Percentiles rank a stretch among this genome's conserved stretches.
Evolutionary conservation across 139 green algal genomes (phyloP).

Genomic region (Closterium sp.): DNA sequence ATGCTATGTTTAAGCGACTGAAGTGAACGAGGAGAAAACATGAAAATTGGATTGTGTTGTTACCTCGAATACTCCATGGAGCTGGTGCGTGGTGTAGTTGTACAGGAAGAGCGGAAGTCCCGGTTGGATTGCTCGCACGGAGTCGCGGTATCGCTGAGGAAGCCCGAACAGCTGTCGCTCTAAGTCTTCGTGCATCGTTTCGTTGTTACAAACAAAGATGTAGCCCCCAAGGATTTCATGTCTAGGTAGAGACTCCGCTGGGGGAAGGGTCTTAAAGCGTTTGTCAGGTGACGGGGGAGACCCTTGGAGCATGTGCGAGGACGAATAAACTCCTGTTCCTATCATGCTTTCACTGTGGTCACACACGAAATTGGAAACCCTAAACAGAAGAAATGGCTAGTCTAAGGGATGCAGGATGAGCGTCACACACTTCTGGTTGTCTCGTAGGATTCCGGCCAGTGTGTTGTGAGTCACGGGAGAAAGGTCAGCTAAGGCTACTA

Average conservation of each 20-base stretch:
- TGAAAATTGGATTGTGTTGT: background rate
- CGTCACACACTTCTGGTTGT: too few species aligned
- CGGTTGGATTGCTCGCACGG: slow-evolving; percentile 23
- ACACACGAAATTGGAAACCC: background rate
- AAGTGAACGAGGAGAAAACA: background rate
- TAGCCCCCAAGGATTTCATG: slow-evolving; percentile 26
- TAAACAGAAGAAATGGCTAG: background rate
- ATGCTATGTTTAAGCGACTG: too few species aligned
- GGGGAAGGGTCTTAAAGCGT: slow-evolving; percentile 39
- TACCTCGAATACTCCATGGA: slow-evolving; percentile 29
- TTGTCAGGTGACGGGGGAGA: slow-evolving; percentile 17
- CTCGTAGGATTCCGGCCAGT: too few species aligned
- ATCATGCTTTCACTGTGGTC: background rate
- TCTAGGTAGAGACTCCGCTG: slow-evolving; percentile 23
- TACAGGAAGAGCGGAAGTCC: slow-evolving; percentile 43
- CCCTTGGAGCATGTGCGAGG: background rate
- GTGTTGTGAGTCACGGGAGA: too few species aligned
- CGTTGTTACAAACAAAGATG: slow-evolving; percentile 47
- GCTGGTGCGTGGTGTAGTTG: slow-evolving; percentile 40
- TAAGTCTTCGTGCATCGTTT: slow-evolving; percentile 38
- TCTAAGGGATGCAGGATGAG: background rate
- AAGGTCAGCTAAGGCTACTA: background rate
- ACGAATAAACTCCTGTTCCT: background rate
- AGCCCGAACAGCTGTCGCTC: slow-evolving; percentile 31
- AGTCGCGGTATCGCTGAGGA: slow-evolving; percentile 38